phyloP scores from a whole-genome alignment of 2,329 filamentous ascomycete genomes.

The Blastomyces emzantsi region DNA sequence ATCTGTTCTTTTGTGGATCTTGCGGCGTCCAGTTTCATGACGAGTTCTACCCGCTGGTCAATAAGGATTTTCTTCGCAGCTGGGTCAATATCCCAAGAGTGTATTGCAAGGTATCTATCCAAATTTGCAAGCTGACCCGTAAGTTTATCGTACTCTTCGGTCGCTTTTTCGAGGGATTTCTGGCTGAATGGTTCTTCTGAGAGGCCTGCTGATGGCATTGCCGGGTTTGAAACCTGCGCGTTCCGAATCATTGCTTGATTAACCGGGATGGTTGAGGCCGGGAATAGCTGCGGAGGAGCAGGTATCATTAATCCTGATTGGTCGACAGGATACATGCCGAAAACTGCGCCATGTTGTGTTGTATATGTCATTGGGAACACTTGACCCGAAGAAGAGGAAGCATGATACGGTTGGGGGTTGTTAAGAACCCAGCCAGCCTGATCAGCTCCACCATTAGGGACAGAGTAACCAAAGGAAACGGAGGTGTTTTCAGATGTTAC shows the following conservation, averaged over 20 bases:
- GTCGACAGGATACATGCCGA: neutral
- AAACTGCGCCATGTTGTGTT: neutral
- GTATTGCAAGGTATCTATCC: conserved; percentile 33
- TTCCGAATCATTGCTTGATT: neutral
- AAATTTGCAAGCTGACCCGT: conserved; percentile 28
- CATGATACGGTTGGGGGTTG: conserved; percentile 14
- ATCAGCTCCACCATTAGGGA: conserved; percentile 14
- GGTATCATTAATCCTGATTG: conserved; percentile 13
- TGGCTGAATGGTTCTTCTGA: conserved; percentile 15
- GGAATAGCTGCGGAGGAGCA: conserved; percentile 14
- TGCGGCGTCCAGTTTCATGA: conserved; percentile 30
- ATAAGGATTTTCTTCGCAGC: conserved; percentile 28
- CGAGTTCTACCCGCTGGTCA: conserved; percentile 30
- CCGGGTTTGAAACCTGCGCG: neutral
- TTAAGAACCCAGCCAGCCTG: conserved; percentile 17
- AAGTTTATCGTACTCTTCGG: conserved; percentile 24
- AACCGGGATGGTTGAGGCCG: neutral
- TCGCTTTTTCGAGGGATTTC: conserved; percentile 24
- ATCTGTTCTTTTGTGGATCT: conserved; percentile 31
- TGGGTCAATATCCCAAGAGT: conserved; percentile 31
- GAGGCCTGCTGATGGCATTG: conserved; percentile 5
- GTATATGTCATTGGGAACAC: conserved; percentile 2
- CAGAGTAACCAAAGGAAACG: conserved; percentile 12
- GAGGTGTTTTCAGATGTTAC: conserved; percentile 13
- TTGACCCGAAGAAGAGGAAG: conserved; percentile 8